These are phyloP conservation scores for Phytophthora hibernalis DNA, from an alignment of 352 stramenopile species.

Conservation along the genomic window DNA sequence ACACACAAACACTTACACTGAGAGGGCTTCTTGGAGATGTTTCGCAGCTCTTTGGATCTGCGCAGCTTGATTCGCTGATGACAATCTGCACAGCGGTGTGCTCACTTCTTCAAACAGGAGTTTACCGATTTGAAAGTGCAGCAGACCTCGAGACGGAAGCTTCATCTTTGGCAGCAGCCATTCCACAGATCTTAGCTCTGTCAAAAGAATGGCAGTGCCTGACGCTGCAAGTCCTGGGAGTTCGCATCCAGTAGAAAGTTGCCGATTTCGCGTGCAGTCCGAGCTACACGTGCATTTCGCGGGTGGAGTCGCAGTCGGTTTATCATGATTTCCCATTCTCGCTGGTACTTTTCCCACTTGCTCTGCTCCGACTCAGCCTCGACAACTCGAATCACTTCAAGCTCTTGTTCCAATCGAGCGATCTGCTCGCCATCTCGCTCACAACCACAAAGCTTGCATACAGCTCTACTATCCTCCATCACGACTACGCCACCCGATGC, in stretches of 20 bases:
- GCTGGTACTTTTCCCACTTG: conserved; percentile 41
- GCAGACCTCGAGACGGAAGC: conserved; percentile 49
- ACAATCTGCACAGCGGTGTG: not conserved
- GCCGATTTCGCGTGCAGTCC: conserved; percentile 41
- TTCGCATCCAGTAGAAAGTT: conserved; percentile 46
- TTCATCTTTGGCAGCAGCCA: conserved; percentile 50
- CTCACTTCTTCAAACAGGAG: conserved; percentile 32
- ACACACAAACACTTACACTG: conserved; percentile 38
- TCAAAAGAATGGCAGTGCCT: conserved; percentile 35
- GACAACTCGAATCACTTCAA: conserved; percentile 16
- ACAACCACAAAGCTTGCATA: conserved; percentile 36
- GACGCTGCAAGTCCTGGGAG: conserved; percentile 3
- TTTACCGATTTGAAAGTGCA: conserved; percentile 60
- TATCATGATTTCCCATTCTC: conserved; percentile 30
- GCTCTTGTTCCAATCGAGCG: conserved; percentile 16
- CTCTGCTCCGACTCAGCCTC: conserved; percentile 12
- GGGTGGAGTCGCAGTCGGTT: conserved; percentile 37
- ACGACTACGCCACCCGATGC: conserved; percentile 26
- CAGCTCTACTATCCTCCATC: conserved; percentile 1
- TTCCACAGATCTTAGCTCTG: conserved; percentile 44
- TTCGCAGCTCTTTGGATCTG: conserved; percentile 28
- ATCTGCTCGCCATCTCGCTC: conserved; percentile 13
- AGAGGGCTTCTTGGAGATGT: conserved; percentile 46
- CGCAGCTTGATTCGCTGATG: conserved; percentile 4
- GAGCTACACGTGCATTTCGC: conserved; percentile 40